Evolutionary conservation across 225 moss, liverwort and hornwort genomes (phyloP).

Genomic region (Pleurozium schreberi): DNA sequence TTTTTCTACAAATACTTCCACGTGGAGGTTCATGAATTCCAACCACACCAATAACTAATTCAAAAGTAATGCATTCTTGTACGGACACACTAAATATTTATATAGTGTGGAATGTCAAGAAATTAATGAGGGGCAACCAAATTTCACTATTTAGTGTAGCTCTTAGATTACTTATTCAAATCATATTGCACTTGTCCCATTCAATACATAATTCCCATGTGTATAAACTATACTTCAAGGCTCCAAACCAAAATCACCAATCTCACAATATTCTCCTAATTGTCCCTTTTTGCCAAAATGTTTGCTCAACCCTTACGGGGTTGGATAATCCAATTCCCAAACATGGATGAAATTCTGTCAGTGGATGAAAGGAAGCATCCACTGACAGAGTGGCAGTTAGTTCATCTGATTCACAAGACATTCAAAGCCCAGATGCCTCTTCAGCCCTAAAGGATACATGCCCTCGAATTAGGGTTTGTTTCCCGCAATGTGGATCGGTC

Average conservation of each 20-base stretch:
- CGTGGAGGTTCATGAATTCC: too few species aligned
- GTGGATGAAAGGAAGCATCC: too few species aligned
- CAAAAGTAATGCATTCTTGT: too few species aligned
- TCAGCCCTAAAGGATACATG: background rate
- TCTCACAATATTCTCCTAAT: background rate
- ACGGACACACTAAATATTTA: too few species aligned
- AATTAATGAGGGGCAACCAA: too few species aligned
- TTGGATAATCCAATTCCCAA: background rate
- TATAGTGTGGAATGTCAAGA: too few species aligned
- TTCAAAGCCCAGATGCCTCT: background rate
- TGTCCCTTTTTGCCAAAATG: background rate
- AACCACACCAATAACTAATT: too few species aligned
- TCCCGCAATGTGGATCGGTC: background rate
- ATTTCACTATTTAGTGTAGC: too few species aligned
- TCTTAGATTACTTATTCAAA: background rate
- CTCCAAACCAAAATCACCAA: background rate
- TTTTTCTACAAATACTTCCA: too few species aligned
- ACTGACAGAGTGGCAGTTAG: background rate
- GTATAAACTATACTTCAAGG: accelerated
- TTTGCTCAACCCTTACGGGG: background rate
- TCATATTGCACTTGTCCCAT: background rate
- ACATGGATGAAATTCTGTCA: background rate
- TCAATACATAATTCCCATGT: background rate
- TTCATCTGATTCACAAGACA: background rate
- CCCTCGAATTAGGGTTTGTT: background rate